Evolutionary conservation across 352 stramenopile species (phyloP).

Genomic region (Pythium folliculosum): DNA sequence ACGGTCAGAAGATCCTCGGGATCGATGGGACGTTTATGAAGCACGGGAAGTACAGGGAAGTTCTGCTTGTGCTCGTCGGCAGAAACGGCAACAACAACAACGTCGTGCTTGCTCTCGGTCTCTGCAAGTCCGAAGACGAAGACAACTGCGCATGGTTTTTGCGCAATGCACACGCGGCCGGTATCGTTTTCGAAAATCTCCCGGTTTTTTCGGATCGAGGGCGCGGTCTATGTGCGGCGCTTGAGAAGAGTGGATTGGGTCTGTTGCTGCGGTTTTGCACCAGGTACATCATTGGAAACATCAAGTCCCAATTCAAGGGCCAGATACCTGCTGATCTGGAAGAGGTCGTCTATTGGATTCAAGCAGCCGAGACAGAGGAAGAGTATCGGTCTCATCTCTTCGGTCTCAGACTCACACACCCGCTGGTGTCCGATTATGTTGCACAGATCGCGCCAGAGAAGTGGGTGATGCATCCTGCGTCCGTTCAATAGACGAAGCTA

Average conservation of each 20-base stretch:
- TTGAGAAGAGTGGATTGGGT: no score
- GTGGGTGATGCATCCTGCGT: not conserved
- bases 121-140: conserved; percentile 26
- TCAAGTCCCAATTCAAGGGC: not conserved
- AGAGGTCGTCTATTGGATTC: no score
- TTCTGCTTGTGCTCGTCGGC: conserved; percentile 27
- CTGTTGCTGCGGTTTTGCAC: no score
- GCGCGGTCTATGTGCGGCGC: no score
- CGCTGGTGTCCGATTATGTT: not conserved
- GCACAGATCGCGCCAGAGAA: not conserved
- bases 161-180: not conserved
- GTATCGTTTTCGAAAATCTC: not conserved
- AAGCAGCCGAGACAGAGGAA: conserved; percentile 1
- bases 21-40: conserved; percentile 42
- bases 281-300: no score
- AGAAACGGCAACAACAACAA: conserved; percentile 47
- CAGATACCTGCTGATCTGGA: not conserved
- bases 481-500: no score
- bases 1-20: conserved; percentile 16
- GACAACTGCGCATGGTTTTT: not conserved
- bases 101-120: conserved; percentile 35
- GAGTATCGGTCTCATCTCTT: not conserved
- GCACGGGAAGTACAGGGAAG: conserved; percentile 36
- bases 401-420: conserved; percentile 6
- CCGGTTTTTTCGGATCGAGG: not conserved